These are phyloP conservation scores for Pogostemon cablin DNA, from an alignment of 257 asterid species.

Conservation along the genomic window DNA sequence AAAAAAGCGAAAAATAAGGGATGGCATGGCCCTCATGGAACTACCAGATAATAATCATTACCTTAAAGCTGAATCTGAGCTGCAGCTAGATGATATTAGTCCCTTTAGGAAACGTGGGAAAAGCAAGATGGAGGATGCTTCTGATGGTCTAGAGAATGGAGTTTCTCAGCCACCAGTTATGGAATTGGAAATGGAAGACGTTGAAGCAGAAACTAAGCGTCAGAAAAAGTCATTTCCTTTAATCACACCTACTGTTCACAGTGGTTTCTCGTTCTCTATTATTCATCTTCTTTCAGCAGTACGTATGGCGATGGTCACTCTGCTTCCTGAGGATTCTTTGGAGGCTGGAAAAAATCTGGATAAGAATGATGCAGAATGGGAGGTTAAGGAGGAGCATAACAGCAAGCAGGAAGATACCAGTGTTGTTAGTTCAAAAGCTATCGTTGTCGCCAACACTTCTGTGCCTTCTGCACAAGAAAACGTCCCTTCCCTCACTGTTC, in stretches of 20 bases:
- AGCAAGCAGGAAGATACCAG: slow-evolving; percentile 46
- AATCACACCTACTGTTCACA: slow-evolving; percentile 87
- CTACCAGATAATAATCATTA: slow-evolving; percentile 47
- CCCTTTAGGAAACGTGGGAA: slow-evolving; percentile 68
- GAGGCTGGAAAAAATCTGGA: slow-evolving; percentile 50
- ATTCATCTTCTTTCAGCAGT: slow-evolving; percentile 97
- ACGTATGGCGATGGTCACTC: slow-evolving; percentile 79
- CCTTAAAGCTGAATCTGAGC: slow-evolving; percentile 51
- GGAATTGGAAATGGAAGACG: slow-evolving; percentile 60
- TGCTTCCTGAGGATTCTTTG: slow-evolving; percentile 72
- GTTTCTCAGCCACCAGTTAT: slow-evolving; percentile 52
- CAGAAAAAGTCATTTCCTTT: slow-evolving; percentile 75
- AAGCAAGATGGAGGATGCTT: slow-evolving; percentile 54
- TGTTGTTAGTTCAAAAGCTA: slow-evolving; percentile 45
- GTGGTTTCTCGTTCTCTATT: slow-evolving; percentile 87
- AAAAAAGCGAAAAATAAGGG: slow-evolving; percentile 79
- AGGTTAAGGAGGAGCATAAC: slow-evolving; percentile 51
- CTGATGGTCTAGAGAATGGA: slow-evolving; percentile 53
- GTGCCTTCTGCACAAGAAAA: slow-evolving; percentile 51
- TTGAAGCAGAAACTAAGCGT: slow-evolving; percentile 63
- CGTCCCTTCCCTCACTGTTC: slow-evolving; percentile 72
- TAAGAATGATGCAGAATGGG: slow-evolving; percentile 51
- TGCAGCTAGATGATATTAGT: slow-evolving; percentile 51
- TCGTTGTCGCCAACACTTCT: slow-evolving; percentile 43
- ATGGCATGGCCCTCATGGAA: slow-evolving; percentile 51